Conservation (phyloP, 2,329 filamentous ascomycete genomes). For the Zymoseptoria pseudotritici region DNA sequence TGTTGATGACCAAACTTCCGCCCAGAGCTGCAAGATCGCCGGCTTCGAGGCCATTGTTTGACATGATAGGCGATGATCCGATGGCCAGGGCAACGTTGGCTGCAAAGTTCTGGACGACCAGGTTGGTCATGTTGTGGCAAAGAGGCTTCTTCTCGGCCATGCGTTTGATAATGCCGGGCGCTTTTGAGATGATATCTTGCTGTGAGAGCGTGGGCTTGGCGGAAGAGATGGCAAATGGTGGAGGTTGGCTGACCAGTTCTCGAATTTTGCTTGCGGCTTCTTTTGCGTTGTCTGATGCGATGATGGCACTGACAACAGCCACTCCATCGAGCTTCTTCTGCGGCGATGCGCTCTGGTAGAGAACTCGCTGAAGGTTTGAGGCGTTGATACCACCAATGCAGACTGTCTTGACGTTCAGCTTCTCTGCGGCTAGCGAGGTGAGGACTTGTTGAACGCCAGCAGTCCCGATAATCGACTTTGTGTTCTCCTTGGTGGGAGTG, state of each 20-base stretch:
- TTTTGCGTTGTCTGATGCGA: slow-evolving; percentile 62
- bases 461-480: slow-evolving; percentile 71
- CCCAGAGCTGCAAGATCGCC: slow-evolving; percentile 68
- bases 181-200: slow-evolving; percentile 20
- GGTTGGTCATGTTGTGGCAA: slow-evolving; percentile 95
- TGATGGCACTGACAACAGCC: slow-evolving; percentile 82
- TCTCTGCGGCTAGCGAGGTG: slow-evolving; percentile 46
- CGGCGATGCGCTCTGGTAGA: slow-evolving; percentile 58
- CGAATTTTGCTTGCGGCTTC: slow-evolving; percentile 54
- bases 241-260: slow-evolving; percentile 44
- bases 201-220: slow-evolving; percentile 26
- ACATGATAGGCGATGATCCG: slow-evolving; percentile 90
- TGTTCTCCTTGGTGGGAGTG: slow-evolving; percentile 81
- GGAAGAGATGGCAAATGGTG: slow-evolving; percentile 26
- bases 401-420: slow-evolving; percentile 53
- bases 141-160: slow-evolving; percentile 61
- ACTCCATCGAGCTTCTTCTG: slow-evolving; percentile 66
- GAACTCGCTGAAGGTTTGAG: slow-evolving; percentile 64
- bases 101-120: slow-evolving; percentile 90
- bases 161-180: slow-evolving; percentile 42
- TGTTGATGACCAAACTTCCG: slow-evolving; percentile 81
- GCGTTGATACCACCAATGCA: slow-evolving; percentile 85
- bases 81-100: slow-evolving; percentile 82
- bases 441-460: slow-evolving; percentile 63
- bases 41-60: slow-evolving; percentile 77